Percentiles rank a stretch among this genome's conserved stretches.
Evolutionary conservation across 257 asterid genomes (phyloP).

Genomic region (Rauvolfia tetraphylla): DNA sequence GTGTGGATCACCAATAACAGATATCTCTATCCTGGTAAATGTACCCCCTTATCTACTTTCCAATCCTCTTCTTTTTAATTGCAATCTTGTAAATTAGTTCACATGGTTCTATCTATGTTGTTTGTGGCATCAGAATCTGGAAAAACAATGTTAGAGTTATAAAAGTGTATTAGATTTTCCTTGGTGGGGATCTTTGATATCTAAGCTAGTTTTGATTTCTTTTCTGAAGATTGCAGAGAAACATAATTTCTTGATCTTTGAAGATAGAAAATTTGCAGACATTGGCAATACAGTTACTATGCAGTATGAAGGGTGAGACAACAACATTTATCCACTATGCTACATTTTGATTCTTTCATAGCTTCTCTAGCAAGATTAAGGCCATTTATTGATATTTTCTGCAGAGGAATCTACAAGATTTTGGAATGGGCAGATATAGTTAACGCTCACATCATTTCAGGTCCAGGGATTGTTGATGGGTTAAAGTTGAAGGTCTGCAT

Average conservation of each 20-base stretch:
- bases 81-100: neutral
- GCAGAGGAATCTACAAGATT: constrained; percentile 79
- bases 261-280: constrained; percentile 97
- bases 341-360: constrained; percentile 3
- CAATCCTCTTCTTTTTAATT: neutral
- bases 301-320: constrained; percentile 92
- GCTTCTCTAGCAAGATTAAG: constrained; percentile 14
- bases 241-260: constrained; percentile 83
- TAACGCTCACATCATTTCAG: constrained; percentile 94
- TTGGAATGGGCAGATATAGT: constrained; percentile 97
- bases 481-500: constrained; percentile 72
- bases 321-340: constrained; percentile 16
- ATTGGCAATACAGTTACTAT: constrained; percentile 97
- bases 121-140: neutral
- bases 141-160: neutral
- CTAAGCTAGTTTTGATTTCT: constrained; percentile 23
- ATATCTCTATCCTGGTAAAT: neutral
- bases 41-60: neutral
- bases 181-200: neutral
- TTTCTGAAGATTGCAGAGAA: constrained; percentile 80
- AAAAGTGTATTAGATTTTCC: neutral
- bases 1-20: neutral
- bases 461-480: constrained; percentile 98
- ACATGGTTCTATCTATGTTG: neutral
- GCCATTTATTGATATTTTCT: constrained; percentile 23